A percentile compares a stretch with the other conserved stretches of the same genome.
These are phyloP conservation scores for Hypoxylon sp. DNA, from an alignment of 2,329 filamentous ascomycete species.

Conservation along the genomic window DNA sequence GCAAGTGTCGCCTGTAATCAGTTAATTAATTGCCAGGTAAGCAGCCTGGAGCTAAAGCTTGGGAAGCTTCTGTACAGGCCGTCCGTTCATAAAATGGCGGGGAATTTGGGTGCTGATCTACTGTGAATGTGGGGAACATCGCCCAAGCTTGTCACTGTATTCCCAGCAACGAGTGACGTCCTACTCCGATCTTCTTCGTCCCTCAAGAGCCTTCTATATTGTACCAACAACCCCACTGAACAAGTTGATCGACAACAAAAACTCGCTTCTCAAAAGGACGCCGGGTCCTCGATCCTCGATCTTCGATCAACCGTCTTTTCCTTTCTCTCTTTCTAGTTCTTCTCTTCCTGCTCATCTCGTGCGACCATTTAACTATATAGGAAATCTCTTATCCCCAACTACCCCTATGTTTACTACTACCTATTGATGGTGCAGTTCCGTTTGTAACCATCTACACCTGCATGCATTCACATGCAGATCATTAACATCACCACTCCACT, in stretches of 20 bases:
- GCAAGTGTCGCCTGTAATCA: too few species aligned
- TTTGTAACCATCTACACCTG: constrained; percentile 19
- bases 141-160: too few species aligned
- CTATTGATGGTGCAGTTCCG: constrained; percentile 4
- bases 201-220: constrained; percentile 8
- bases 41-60: background rate
- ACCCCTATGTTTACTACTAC: background rate
- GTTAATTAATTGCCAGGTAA: background rate
- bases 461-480: constrained; percentile 28
- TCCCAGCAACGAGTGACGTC: constrained; percentile 34
- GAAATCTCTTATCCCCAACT: background rate
- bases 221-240: constrained; percentile 25
- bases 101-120: constrained; percentile 12
- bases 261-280: constrained; percentile 28
- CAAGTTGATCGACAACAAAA: constrained; percentile 35
- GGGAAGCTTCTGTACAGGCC: background rate
- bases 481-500: constrained; percentile 25
- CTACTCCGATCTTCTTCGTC: constrained; percentile 14
- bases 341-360: background rate
- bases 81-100: background rate
- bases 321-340: constrained; percentile 4
- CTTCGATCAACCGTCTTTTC: constrained; percentile 1
- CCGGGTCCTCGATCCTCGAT: constrained; percentile 22
- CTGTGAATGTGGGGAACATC: constrained; percentile 31
- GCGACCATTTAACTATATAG: background rate